Evolutionary conservation across 805 yeast species (phyloP).

Genomic region (Myxozyma geophila): DNA sequence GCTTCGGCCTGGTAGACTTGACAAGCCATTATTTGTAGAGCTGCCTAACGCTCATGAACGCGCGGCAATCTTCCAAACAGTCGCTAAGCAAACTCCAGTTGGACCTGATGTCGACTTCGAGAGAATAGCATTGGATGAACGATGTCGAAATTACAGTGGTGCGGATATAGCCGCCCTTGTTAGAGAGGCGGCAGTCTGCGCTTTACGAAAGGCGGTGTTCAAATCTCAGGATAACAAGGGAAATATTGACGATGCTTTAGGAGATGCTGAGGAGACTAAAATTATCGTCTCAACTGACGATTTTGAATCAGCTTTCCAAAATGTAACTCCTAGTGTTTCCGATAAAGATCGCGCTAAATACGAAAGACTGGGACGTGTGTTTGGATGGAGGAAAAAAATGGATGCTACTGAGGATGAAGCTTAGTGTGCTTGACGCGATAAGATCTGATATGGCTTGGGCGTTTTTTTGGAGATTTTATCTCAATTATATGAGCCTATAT

Average conservation of each 20-base stretch:
- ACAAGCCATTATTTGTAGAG: conserved; percentile 89
- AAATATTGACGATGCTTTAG: conserved; percentile 41
- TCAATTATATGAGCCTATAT: too few relatives aligned
- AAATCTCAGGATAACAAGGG: conserved; percentile 50
- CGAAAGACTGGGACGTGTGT: conserved; percentile 31
- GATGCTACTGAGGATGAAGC: neutral
- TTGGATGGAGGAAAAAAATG: conserved; percentile 33
- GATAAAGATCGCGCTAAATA: conserved; percentile 52
- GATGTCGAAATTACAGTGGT: conserved; percentile 90
- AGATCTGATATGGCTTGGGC: neutral
- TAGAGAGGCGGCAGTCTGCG: conserved; percentile 90
- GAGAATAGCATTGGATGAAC: conserved; percentile 68
- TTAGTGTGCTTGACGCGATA: neutral
- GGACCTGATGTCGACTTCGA: conserved; percentile 63
- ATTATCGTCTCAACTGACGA: conserved; percentile 67
- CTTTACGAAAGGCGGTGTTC: conserved; percentile 66
- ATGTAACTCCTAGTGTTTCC: conserved; percentile 87
- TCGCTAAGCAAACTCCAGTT: conserved; percentile 73
- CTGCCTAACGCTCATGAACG: conserved; percentile 81
- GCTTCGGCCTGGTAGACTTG: conserved; percentile 95
- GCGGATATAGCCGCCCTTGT: conserved; percentile 93
- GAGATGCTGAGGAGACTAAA: conserved; percentile 41
- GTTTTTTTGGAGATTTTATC: neutral
- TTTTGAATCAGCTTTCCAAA: conserved; percentile 69
- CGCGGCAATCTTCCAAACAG: conserved; percentile 75